These are phyloP conservation scores for Thermothielavioides terrestris DNA, from an alignment of 495 filamentous ascomycete genomes.

Conservation along the genomic window DNA sequence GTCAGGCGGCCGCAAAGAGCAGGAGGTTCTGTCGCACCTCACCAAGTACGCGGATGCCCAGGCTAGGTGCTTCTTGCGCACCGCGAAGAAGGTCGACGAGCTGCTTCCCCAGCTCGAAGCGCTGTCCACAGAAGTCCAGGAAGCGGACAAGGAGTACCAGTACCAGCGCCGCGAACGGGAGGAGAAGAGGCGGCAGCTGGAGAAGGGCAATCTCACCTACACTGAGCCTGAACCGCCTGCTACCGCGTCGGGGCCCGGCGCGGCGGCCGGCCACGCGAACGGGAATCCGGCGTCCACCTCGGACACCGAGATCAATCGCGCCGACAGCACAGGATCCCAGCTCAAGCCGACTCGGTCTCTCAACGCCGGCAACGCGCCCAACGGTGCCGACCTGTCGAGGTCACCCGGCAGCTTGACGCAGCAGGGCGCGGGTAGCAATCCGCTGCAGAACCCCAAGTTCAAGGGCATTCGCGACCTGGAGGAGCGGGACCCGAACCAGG, in stretches of 20 bases:
- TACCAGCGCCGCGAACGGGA: constrained; percentile 88
- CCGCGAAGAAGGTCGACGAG: constrained; percentile 78
- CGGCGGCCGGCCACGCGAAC: constrained; percentile 28
- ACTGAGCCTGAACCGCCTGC: constrained; percentile 56
- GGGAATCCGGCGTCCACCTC: constrained; percentile 35
- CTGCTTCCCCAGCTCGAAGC: constrained; percentile 89
- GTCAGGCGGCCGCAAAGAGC: constrained; percentile 93
- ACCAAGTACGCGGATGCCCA: constrained; percentile 93
- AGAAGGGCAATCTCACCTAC: constrained; percentile 79
- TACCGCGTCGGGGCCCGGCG: constrained; percentile 18
- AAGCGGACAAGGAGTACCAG: constrained; percentile 92
- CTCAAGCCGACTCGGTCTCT: constrained; percentile 39
- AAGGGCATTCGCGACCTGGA: constrained; percentile 85
- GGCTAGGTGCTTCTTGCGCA: constrained; percentile 68
- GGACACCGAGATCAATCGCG: constrained; percentile 58
- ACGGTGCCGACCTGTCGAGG: constrained; percentile 30
- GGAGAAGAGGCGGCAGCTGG: constrained; percentile 78
- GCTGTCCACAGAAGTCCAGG: constrained; percentile 77
- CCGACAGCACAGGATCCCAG: constrained; percentile 65
- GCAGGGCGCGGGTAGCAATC: constrained; percentile 34
- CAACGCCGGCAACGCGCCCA: constrained; percentile 17
- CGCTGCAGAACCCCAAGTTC: constrained; percentile 58
- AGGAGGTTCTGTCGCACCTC: constrained; percentile 90
- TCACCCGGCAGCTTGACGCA: constrained; percentile 37
- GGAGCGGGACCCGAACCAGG: constrained; percentile 56